These are phyloP conservation scores for Juglanconis sp. DNA, from an alignment of 2,329 filamentous ascomycete genomes.

Conservation along the genomic window DNA sequence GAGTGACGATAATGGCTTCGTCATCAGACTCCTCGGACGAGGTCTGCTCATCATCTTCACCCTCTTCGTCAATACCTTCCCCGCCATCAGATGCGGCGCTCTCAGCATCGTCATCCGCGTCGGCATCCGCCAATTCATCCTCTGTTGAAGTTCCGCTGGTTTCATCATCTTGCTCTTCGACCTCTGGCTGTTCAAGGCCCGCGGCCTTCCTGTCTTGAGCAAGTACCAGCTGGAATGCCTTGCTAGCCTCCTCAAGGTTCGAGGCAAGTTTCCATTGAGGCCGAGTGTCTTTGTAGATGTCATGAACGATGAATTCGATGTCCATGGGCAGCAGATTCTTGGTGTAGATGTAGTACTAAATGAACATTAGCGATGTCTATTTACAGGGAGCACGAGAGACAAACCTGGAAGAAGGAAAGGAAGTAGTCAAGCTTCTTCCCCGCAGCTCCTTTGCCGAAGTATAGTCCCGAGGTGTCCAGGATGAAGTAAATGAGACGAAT, in stretches of 20 bases:
- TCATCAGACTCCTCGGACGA: constrained; percentile 66
- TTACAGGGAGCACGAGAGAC: neutral
- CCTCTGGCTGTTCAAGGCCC: constrained; percentile 66
- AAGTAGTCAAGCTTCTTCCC: constrained; percentile 99
- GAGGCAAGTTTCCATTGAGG: constrained; percentile 89
- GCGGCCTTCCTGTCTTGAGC: constrained; percentile 82
- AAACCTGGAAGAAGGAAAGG: constrained; percentile 84
- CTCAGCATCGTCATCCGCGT: constrained; percentile 59
- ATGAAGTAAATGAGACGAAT: constrained; percentile 86
- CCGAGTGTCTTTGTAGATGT: constrained; percentile 78
- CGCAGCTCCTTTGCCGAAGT: constrained; percentile 87
- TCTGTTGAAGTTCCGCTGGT: constrained; percentile 71
- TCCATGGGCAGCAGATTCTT: constrained; percentile 93
- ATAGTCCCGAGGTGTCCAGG: constrained; percentile 92
- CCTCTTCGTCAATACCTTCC: constrained; percentile 52
- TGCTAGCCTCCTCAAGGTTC: constrained; percentile 77
- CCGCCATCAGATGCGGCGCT: constrained; percentile 51
- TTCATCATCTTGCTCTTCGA: constrained; percentile 67
- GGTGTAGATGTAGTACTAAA: constrained; percentile 85
- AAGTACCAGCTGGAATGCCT: constrained; percentile 82
- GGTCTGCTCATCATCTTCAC: constrained; percentile 54
- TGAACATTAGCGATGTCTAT: neutral
- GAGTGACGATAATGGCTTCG: constrained; percentile 86
- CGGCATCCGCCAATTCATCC: constrained; percentile 61
- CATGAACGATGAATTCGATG: constrained; percentile 92